phyloP scores from a whole-genome alignment of 345 rosid species.

The Balakata baccata region DNA sequence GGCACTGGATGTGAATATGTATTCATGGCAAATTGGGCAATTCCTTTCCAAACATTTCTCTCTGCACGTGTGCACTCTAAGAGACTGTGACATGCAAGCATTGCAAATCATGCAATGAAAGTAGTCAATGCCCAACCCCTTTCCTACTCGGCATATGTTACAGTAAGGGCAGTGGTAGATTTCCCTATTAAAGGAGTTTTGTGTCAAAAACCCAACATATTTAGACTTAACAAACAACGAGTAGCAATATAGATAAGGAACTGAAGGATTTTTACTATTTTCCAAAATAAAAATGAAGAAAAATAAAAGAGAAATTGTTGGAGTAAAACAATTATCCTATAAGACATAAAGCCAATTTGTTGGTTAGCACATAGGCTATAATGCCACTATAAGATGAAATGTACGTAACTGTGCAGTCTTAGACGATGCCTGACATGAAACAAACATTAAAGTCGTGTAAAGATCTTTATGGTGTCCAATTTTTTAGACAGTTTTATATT shows the following conservation, averaged over 20 bases:
- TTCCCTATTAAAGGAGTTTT: conserved; percentile 48
- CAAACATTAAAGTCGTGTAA: background rate
- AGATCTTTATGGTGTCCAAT: background rate
- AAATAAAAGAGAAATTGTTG: no score
- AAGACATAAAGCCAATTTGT: background rate
- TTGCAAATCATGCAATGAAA: conserved; percentile 93
- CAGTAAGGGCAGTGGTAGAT: conserved; percentile 88
- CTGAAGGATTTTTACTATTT: background rate
- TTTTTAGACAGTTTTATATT: background rate
- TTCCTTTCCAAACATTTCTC: conserved; percentile 73
- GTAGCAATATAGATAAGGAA: background rate
- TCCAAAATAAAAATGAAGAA: background rate
- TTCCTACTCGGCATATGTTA: conserved; percentile 82
- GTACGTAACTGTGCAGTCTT: background rate
- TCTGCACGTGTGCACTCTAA: conserved; percentile 54
- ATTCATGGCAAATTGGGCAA: conserved; percentile 82
- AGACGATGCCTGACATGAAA: background rate
- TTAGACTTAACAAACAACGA: conserved; percentile 5
- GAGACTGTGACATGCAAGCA: conserved; percentile 66
- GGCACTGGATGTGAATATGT: conserved; percentile 58
- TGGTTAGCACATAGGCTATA: background rate
- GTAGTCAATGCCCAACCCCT: conserved; percentile 73
- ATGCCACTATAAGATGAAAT: background rate
- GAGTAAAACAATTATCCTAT: no score
- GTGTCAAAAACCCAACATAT: conserved; percentile 18